Percentiles rank a stretch among this genome's conserved stretches.
Conservation (phyloP, 106 monocot species). For the Dendrobium huoshanense region DNA sequence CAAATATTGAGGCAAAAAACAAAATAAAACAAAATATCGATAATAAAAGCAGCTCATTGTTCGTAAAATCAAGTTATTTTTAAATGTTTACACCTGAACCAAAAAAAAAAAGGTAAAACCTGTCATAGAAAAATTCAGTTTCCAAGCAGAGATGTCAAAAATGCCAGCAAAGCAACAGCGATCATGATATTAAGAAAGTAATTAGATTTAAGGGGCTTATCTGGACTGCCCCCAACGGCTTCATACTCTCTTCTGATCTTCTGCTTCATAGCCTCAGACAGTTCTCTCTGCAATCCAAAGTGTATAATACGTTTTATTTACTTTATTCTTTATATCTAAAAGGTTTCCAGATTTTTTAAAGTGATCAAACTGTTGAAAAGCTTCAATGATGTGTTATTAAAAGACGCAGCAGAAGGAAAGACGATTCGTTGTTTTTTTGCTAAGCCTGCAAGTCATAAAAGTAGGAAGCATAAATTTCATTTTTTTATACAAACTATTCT, state of each 20-base stretch:
- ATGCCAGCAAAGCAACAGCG: constrained; percentile 53
- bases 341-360: constrained; percentile 9
- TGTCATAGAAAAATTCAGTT: constrained; percentile 29
- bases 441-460: constrained; percentile 77
- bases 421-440: constrained; percentile 30
- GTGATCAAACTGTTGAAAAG: constrained; percentile 33
- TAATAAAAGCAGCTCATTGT: too few species aligned
- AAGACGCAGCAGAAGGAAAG: constrained; percentile 51
- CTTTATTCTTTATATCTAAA: not conserved
- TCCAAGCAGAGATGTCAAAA: constrained; percentile 67
- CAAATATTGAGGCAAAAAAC: too few species aligned
- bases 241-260: constrained; percentile 85
- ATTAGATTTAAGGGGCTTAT: constrained; percentile 84
- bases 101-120: not conserved
- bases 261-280: constrained; percentile 80
- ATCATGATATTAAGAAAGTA: constrained; percentile 91
- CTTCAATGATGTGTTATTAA: constrained; percentile 55
- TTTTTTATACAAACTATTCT: not conserved
- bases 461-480: constrained; percentile 34
- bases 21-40: too few species aligned
- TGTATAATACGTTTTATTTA: constrained; percentile 18
- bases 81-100: not conserved
- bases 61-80: not conserved
- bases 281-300: constrained; percentile 71
- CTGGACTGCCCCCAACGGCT: constrained; percentile 79